Evolutionary conservation across 371 early-diverging fungal genomes (phyloP).

Genomic region (Haplosporangium sp.): DNA sequence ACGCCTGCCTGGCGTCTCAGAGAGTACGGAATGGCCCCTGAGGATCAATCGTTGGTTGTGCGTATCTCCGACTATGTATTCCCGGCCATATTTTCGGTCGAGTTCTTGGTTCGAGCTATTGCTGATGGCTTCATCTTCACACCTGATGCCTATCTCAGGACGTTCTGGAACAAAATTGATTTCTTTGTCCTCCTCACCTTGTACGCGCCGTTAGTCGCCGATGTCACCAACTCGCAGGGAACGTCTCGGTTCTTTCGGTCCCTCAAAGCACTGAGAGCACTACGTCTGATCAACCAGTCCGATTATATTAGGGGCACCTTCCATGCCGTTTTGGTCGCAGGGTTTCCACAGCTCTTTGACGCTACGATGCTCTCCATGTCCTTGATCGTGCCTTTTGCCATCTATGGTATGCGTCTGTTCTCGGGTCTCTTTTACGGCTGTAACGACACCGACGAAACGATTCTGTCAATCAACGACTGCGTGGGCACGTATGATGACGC

Average conservation of each 20-base stretch:
- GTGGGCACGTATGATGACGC: constrained; percentile 54
- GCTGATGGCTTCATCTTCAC: constrained; percentile 77
- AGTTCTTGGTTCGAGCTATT: constrained; percentile 70
- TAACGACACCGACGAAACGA: constrained; percentile 59
- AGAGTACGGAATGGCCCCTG: constrained; percentile 20
- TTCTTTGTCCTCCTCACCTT: constrained; percentile 71
- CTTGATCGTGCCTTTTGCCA: constrained; percentile 74
- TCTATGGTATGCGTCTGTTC: constrained; percentile 75
- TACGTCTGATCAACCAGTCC: constrained; percentile 72
- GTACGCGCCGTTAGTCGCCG: constrained; percentile 65
- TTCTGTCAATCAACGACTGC: constrained; percentile 54
- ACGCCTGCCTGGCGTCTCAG: constrained; percentile 66
- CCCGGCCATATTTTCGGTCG: constrained; percentile 67
- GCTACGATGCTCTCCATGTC: constrained; percentile 65
- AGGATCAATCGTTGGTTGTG: constrained; percentile 21
- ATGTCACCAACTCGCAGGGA: constrained; percentile 60
- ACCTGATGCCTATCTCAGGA: constrained; percentile 72
- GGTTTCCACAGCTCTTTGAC: constrained; percentile 71
- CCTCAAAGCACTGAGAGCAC: constrained; percentile 71
- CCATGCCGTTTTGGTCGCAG: constrained; percentile 65
- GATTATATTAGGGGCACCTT: constrained; percentile 69
- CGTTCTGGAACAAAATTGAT: constrained; percentile 76
- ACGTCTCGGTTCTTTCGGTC: constrained; percentile 70
- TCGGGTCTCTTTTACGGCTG: constrained; percentile 67
- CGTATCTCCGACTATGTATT: constrained; percentile 62